A percentile compares a stretch with the other conserved stretches of the same genome.
These are phyloP conservation scores for Nyctanthes arbortristis DNA, from an alignment of 257 asterid genomes.

Conservation along the genomic window DNA sequence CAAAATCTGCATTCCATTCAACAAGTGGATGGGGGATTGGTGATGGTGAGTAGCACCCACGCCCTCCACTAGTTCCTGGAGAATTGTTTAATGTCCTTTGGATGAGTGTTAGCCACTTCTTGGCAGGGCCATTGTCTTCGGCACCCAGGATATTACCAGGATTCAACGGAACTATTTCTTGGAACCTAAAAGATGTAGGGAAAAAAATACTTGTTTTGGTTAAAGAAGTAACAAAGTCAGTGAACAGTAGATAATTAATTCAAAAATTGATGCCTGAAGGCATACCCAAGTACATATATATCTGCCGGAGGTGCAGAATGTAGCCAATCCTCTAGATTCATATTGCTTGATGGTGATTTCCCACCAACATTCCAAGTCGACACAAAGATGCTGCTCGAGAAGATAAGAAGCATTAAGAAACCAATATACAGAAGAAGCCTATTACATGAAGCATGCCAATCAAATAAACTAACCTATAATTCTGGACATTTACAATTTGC, in stretches of 20 bases:
- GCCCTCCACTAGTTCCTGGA: constrained; percentile 45
- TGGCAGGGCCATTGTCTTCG: constrained; percentile 60
- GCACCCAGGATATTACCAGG: constrained; percentile 60
- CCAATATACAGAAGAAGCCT: not conserved
- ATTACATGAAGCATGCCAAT: not conserved
- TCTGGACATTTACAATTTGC: constrained; percentile 53
- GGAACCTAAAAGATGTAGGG: constrained; percentile 34
- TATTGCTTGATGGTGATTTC: constrained; percentile 51
- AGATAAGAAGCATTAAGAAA: not conserved
- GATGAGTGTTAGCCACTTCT: constrained; percentile 50
- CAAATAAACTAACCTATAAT: constrained; percentile 42
- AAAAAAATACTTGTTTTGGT: constrained; percentile 1
- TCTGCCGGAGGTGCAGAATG: constrained; percentile 70
- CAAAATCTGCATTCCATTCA: constrained; percentile 66
- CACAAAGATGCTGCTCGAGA: constrained; percentile 39
- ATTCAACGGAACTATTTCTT: constrained; percentile 59
- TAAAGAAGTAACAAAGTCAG: not conserved
- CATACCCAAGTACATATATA: constrained; percentile 57
- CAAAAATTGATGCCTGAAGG: constrained; percentile 1
- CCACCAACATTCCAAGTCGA: constrained; percentile 62
- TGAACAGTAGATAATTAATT: not conserved
- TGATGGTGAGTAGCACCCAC: constrained; percentile 49
- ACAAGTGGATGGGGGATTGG: constrained; percentile 52
- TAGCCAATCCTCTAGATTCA: constrained; percentile 80
- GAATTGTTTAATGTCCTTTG: constrained; percentile 44